Conservation (phyloP, 768 basidiomycete genomes). For the Trametopsis cervina region DNA sequence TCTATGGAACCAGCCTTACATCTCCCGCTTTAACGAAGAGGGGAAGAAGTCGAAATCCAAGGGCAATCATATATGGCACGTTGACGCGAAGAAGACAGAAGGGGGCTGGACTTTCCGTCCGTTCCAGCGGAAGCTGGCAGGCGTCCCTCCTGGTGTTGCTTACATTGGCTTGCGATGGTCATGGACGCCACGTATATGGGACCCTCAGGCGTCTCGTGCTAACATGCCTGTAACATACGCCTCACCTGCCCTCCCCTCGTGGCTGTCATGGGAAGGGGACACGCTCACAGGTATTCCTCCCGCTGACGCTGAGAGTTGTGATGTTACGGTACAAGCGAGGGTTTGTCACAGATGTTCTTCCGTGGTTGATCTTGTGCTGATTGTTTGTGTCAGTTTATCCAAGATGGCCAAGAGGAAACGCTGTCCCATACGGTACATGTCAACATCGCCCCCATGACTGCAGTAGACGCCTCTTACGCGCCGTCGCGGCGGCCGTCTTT, state of each 20-base stretch:
- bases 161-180: conserved; percentile 77
- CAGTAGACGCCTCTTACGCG: conserved; percentile 37
- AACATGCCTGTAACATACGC: conserved; percentile 74
- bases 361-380: conserved; percentile 12
- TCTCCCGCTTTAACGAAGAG: conserved; percentile 97
- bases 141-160: conserved; percentile 73
- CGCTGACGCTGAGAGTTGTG: conserved; percentile 66
- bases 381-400: conserved; percentile 41
- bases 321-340: conserved; percentile 70
- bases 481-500: conserved; percentile 42
- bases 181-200: conserved; percentile 94
- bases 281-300: conserved; percentile 77
- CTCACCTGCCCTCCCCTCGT: conserved; percentile 76
- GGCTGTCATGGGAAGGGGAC: conserved; percentile 86
- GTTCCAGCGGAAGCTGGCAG: conserved; percentile 84
- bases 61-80: conserved; percentile 99
- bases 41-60: conserved; percentile 99
- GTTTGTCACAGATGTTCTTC: conserved; percentile 33
- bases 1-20: conserved; percentile 90
- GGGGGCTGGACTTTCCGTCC: conserved; percentile 83
- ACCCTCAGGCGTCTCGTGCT: conserved; percentile 84
- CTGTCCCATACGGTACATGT: conserved; percentile 63
- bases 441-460: conserved; percentile 61
- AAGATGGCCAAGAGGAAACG: conserved; percentile 70
- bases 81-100: conserved; percentile 86